These are phyloP conservation scores for Auricularia sp. DNA, from an alignment of 768 basidiomycete species.

Conservation along the genomic window DNA sequence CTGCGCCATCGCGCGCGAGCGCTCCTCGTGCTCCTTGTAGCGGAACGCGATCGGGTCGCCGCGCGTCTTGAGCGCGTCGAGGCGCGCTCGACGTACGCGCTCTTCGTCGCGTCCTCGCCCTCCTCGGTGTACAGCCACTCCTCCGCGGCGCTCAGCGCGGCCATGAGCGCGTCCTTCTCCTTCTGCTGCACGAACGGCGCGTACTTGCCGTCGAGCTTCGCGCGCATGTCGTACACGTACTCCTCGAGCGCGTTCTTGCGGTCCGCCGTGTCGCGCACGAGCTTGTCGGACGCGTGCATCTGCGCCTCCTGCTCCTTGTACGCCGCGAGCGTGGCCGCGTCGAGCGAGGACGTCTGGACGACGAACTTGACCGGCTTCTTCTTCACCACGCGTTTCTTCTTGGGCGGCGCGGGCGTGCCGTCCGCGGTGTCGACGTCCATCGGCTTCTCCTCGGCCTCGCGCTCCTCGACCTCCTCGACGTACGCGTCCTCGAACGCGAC, in stretches of 20 bases:
- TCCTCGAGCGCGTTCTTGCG: constrained; percentile 98
- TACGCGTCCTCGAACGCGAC: constrained; percentile 82
- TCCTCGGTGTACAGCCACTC: constrained; percentile 98
- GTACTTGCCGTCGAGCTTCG: constrained; percentile 86
- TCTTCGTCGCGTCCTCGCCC: constrained; percentile 90
- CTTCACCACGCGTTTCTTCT: constrained; percentile 79
- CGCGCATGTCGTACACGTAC: constrained; percentile 91
- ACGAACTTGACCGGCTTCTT: constrained; percentile 77
- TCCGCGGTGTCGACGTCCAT: constrained; percentile 58
- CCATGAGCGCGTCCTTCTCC: constrained; percentile 72
- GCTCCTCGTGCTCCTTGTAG: constrained; percentile 73
- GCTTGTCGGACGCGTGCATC: constrained; percentile 88
- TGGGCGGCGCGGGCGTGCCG: constrained; percentile 35
- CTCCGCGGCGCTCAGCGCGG: constrained; percentile 66
- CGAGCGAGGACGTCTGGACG: constrained; percentile 51
- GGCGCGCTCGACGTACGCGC: constrained; percentile 78
- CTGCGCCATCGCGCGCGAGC: constrained; percentile 56
- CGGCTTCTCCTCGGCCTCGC: constrained; percentile 48
- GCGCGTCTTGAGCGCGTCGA: constrained; percentile 73
- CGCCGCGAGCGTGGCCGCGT: constrained; percentile 50
- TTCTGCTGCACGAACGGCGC: constrained; percentile 57
- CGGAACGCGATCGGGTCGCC: constrained; percentile 83
- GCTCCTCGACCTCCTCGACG: constrained; percentile 53
- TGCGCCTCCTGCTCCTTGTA: constrained; percentile 74
- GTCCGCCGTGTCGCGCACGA: constrained; percentile 97